Percentiles rank a stretch among this genome's conserved stretches.
Evolutionary conservation across 352 stramenopile genomes (phyloP).

Genomic region (Phytophthora ohioensis): DNA sequence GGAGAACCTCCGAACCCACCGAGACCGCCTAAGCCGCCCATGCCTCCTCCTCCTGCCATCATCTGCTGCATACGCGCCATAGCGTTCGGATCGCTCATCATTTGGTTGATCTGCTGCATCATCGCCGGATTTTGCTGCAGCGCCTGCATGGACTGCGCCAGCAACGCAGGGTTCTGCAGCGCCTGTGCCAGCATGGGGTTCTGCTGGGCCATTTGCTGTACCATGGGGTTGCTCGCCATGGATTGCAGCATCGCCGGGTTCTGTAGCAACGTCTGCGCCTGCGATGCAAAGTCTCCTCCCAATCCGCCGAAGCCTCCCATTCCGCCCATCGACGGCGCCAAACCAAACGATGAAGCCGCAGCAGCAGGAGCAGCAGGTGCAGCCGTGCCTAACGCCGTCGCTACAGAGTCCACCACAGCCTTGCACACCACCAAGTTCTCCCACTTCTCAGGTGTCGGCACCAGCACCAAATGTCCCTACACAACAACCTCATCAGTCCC

Average conservation of each 20-base stretch:
- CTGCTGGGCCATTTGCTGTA: slow-evolving; percentile 82
- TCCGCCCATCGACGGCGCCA: slow-evolving; percentile 28
- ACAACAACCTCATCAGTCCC: slow-evolving; percentile 3
- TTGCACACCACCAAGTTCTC: slow-evolving; percentile 76
- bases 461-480: slow-evolving; percentile 71
- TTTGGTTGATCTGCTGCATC: slow-evolving; percentile 83
- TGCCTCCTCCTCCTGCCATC: slow-evolving; percentile 44
- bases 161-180: slow-evolving; percentile 76
- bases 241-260: slow-evolving; percentile 80
- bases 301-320: slow-evolving; percentile 28
- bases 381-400: slow-evolving; percentile 15
- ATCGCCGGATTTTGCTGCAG: slow-evolving; percentile 84
- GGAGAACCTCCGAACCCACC: slow-evolving; percentile 35
- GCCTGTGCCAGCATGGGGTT: slow-evolving; percentile 86
- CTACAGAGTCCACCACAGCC: slow-evolving; percentile 67
- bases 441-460: slow-evolving; percentile 79
- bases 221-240: slow-evolving; percentile 71
- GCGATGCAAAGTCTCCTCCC: slow-evolving; percentile 55
- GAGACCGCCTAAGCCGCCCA: slow-evolving; percentile 21
- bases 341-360: slow-evolving; percentile 15
- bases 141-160: slow-evolving; percentile 70
- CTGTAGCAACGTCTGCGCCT: slow-evolving; percentile 74
- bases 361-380: neutral
- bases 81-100: slow-evolving; percentile 72
- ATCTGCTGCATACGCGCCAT: slow-evolving; percentile 78